Percentiles rank a stretch among this genome's conserved stretches.
Evolutionary conservation across 768 basidiomycete species (phyloP).

Genomic region (Phylloporus sp.): DNA sequence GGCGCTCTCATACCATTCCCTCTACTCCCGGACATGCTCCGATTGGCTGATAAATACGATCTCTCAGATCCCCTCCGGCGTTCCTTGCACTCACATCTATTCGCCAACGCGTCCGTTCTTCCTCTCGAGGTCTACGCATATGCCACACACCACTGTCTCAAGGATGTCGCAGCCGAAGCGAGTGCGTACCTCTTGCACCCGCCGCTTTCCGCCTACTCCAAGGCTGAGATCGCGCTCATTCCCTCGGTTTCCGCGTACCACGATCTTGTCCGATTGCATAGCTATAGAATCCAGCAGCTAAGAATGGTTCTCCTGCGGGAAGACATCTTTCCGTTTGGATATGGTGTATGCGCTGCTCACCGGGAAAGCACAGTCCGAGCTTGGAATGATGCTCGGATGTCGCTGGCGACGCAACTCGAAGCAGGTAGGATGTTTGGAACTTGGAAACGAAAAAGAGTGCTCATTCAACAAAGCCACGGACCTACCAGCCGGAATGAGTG

Average conservation of each 20-base stretch:
- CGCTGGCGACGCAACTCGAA: conserved; percentile 46
- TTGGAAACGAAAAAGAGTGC: background rate
- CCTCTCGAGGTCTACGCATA: conserved; percentile 63
- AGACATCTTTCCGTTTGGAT: conserved; percentile 70
- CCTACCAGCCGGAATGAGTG: conserved; percentile 62
- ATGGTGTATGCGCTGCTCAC: conserved; percentile 59
- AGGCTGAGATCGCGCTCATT: conserved; percentile 48
- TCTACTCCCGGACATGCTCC: conserved; percentile 53
- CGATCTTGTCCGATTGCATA: conserved; percentile 56
- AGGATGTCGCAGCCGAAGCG: conserved; percentile 50
- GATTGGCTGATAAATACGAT: conserved; percentile 63
- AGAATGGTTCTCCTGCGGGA: conserved; percentile 51
- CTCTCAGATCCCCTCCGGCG: conserved; percentile 44
- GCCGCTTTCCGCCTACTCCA: conserved; percentile 53
- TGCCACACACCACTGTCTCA: conserved; percentile 42
- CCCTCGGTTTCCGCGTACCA: conserved; percentile 64
- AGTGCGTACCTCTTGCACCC: conserved; percentile 53
- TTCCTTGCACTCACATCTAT: conserved; percentile 48
- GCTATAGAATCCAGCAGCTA: conserved; percentile 50
- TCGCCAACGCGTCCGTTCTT: conserved; percentile 45
- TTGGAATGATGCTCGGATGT: conserved; percentile 52
- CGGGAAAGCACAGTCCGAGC: conserved; percentile 36
- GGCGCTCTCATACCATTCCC: conserved; percentile 61
- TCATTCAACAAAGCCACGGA: conserved; percentile 49
- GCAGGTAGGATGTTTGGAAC: conserved; percentile 40